Percentiles rank a stretch among this genome's conserved stretches.
These are phyloP conservation scores for Hypoxylon fragiforme DNA, from an alignment of 495 filamentous ascomycete genomes.

Conservation along the genomic window DNA sequence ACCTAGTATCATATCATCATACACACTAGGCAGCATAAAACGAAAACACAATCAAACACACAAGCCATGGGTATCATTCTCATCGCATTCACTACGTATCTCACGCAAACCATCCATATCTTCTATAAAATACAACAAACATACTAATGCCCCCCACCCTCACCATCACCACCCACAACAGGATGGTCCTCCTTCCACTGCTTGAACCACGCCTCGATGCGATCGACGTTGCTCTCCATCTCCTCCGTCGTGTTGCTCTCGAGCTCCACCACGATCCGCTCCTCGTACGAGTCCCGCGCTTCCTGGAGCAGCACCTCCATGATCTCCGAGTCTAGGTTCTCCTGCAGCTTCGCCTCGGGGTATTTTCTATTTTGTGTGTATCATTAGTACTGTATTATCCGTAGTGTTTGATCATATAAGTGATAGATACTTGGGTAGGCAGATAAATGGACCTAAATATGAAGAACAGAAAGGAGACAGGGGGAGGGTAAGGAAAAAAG, in stretches of 20 bases:
- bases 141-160: background rate
- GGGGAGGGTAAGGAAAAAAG: background rate
- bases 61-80: constrained; percentile 18
- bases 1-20: background rate
- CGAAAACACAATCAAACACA: background rate
- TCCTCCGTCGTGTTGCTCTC: constrained; percentile 79
- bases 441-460: background rate
- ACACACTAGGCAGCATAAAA: background rate
- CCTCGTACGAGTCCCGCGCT: constrained; percentile 82
- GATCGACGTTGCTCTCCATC: constrained; percentile 82
- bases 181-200: constrained; percentile 74
- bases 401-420: background rate
- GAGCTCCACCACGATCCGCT: constrained; percentile 88
- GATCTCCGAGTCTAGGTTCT: constrained; percentile 97
- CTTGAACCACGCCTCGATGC: constrained; percentile 79
- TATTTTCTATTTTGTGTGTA: constrained; percentile 60
- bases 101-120: background rate
- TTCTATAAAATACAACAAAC: background rate
- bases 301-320: constrained; percentile 94
- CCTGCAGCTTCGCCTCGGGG: constrained; percentile 82
- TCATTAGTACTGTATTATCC: background rate
- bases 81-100: constrained; percentile 14
- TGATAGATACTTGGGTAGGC: background rate
- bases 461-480: background rate
- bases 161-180: constrained; percentile 7